Base-by-base conservation (phyloP, 257 asterid species). In the Ajuga chamaepitys region DNA sequence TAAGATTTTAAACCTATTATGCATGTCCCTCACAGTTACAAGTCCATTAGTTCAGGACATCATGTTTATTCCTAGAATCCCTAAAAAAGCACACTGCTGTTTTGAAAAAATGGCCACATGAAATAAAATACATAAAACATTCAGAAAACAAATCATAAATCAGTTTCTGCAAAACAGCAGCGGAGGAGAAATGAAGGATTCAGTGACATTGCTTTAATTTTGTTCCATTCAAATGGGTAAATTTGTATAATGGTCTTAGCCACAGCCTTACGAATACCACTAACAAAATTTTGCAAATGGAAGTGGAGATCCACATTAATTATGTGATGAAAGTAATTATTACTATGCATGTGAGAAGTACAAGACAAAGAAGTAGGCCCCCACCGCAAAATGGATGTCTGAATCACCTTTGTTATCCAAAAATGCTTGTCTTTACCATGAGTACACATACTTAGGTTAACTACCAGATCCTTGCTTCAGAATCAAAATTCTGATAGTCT, bases 141-240 rank as follows among this genome's bases (percentile, higher is more conserved):
- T 37, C 28, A 26, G 9, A 18, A 13, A 42, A 22, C 14, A 37
- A 28, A 40, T 30, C 40, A 10, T 9, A 13, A 6, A 61, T 17
- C 30, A 20, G 9, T 14, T 54, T 56, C 74, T 45, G 35, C 65
- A 18, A 37, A 44, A 54, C 35, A 65, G 57, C 45, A 57, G 58
- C 45, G 48, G 26, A 32, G 32, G 37, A 17, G 55, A 52, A 16
- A 22, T 41, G 48, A 61, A 38, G 48, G 42, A n/a, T 21, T 48
- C 24, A 30, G n/a, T 51, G 55, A 21, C 20, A 35, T 28, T 34
- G 51, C 17, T 26, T 41, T 21, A 64, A 25, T 20, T 50, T 9
- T 16, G 62, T 26, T 57, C 30, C n/a, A 35, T 37, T 13, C 24
- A 20, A 25, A 37, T 13, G 20, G 42, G n/a, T 46, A 14, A 35